Base-by-base conservation (phyloP, 371 early-diverging fungal species). In the Rozella allomycis region DNA sequence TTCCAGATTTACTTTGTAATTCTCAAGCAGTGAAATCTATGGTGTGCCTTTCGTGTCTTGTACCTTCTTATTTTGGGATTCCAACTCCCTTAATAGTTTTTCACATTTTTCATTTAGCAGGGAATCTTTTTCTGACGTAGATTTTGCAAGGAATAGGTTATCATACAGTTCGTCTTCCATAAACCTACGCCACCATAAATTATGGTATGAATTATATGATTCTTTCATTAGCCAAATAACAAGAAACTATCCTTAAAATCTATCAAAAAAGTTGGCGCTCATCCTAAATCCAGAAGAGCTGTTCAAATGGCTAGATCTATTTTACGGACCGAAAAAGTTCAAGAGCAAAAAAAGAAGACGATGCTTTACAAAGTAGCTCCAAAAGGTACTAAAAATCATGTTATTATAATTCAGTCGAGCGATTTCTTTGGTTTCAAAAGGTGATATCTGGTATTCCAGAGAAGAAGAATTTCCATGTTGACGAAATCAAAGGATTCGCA, bases 191-290 rank as follows among this genome's bases (percentile, higher is more conserved):
- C n/a, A n/a, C n/a, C n/a, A n/a, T n/a, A n/a, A n/a, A n/a, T n/a
- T n/a, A n/a, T n/a, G n/a, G n/a, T n/a, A n/a, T n/a, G n/a, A n/a
- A n/a, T n/a, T n/a, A n/a, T n/a, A n/a, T n/a, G n/a, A n/a, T n/a
- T n/a, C n/a, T n/a, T n/a, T n/a, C n/a, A n/a, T n/a, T n/a, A 59
- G 64, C 68, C 68, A 7, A 67, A 67, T 60, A 67, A 67, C 51
- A 55, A 58, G 31, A 57, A 52, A 30, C 50, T 55, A 37, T 50
- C 54, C 26, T 31, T 59, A 4, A 42, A 42, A 28, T 59, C 55
- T 32, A 58, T 64, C 45, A 56, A 57, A 45, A 55, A 51, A 20
- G 38, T 41, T 21, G 67, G 62, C 18, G 70, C 69, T n/a, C 70
- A 70, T 34, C 70, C 70, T 9, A 65, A 59, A 36, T 70, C 70